Evolutionary conservation across 176 grass and related monocot species (phyloP), one percentile per base, ranked within the genome.

Genomic region (Pontederia crassipes): DNA sequence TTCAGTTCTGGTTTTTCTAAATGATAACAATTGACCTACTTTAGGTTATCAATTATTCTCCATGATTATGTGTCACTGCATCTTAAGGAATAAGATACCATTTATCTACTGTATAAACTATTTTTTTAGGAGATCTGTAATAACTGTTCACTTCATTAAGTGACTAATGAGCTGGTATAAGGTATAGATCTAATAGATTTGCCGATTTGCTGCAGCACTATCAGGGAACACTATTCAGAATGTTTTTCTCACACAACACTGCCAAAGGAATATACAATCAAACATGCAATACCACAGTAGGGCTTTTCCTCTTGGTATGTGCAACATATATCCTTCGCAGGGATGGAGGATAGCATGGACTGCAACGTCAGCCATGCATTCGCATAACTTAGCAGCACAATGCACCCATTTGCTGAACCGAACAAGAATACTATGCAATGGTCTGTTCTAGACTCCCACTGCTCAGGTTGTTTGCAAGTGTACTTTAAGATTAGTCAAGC

Each of bases 371-470:
- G 80, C 71, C 81, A 88, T 88, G 49, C 53, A 71, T 74, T 85
- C 78, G 77, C 78, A 86, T 75, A 72, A 64, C 47, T 66, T 70
- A 73, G 66, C 72, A 46, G 79, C 59, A 63, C 55, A 55, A 64
- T 73, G 79, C 82, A 67, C 67, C 84, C 79, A 62, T 71, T 70
- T 77, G 17, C 3, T 49, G 63, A 78, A 83, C 77, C 81, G 66
- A 85, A 64, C 56, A 71, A 75, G 77, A 62, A 13, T 81, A 71
- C 65, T 40, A 73, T 91, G 79, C 84, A 83, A 88, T 88, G 93
- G 93, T 97, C 67, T 83, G 93, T 82, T 88, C 73, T 81, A 85
- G 87, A 81, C 76, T 88, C 78, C 84, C 67, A 79, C 50, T 76
- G 57, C 59, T 72, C 54, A 88, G 71, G 47, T 71, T 79, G 70